These are phyloP conservation scores for Suillus weaverae DNA, from an alignment of 768 basidiomycete genomes.

Conservation along the genomic window DNA sequence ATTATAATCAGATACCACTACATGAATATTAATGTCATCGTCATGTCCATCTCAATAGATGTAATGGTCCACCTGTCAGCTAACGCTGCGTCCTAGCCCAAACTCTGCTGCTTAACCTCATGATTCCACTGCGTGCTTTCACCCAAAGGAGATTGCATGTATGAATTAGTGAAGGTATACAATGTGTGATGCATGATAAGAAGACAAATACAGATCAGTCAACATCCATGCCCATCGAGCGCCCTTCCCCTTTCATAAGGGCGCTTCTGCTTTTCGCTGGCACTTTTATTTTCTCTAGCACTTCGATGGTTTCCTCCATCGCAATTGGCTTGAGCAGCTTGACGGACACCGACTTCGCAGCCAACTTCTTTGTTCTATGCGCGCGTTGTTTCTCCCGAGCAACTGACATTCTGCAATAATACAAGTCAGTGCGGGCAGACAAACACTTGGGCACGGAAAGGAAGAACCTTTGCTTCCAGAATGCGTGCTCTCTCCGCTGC, in stretches of 20 bases:
- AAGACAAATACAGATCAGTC: conserved; percentile 44
- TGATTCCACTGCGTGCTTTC: not conserved
- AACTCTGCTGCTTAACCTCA: not conserved
- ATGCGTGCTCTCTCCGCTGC: conserved; percentile 84
- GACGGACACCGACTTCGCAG: conserved; percentile 53
- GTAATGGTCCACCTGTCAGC: not conserved
- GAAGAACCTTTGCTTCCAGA: conserved; percentile 88
- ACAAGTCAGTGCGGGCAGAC: not conserved
- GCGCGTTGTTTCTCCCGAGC: conserved; percentile 76
- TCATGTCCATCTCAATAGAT: not conserved
- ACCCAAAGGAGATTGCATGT: not conserved
- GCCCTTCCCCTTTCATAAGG: conserved; percentile 80
- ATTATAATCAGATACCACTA: not conserved
- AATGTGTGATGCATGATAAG: not conserved
- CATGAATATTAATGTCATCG: not conserved
- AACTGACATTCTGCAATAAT: conserved; percentile 71
- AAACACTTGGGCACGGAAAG: not conserved
- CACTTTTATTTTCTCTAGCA: conserved; percentile 79
- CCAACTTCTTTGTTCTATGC: conserved; percentile 65
- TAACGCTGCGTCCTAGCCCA: not conserved
- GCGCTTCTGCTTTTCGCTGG: conserved; percentile 63
- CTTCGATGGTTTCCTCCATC: conserved; percentile 46
- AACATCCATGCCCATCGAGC: conserved; percentile 89
- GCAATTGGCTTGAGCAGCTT: conserved; percentile 67
- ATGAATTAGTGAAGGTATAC: conserved; percentile 1